Conservation (phyloP, 106 monocot genomes). For the Allium fistulosum region DNA sequence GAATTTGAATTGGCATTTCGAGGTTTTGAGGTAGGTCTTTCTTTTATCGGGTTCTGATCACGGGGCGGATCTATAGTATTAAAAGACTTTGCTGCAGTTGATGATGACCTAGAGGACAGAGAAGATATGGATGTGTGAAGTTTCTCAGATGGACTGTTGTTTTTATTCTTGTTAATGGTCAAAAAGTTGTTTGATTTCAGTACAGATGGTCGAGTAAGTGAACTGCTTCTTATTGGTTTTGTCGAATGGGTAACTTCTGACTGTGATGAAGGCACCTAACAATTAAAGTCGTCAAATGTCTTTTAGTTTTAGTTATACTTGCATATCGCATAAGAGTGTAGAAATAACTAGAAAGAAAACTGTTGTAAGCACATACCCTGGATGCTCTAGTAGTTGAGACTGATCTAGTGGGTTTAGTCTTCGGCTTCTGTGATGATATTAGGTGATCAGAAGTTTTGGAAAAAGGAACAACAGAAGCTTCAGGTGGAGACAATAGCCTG, state of each 20-base stretch:
- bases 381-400: slow-evolving; percentile 38
- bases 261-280: slow-evolving; percentile 36
- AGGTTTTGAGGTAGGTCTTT: background rate
- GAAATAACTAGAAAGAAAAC: background rate
- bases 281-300: background rate
- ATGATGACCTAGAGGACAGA: slow-evolving; percentile 57
- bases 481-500: slow-evolving; percentile 74
- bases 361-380: slow-evolving; percentile 25
- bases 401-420: slow-evolving; percentile 26
- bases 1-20: background rate
- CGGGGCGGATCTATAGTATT: background rate
- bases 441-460: slow-evolving; percentile 20
- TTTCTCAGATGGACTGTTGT: slow-evolving; percentile 33
- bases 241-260: slow-evolving; percentile 25
- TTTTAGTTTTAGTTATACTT: background rate
- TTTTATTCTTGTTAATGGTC: slow-evolving; percentile 21
- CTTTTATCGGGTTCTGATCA: background rate
- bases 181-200: slow-evolving; percentile 11
- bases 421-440: slow-evolving; percentile 12
- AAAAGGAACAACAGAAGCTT: slow-evolving; percentile 33
- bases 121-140: slow-evolving; percentile 11
- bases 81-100: background rate
- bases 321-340: background rate
- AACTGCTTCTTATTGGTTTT: slow-evolving; percentile 47
- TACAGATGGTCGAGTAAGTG: slow-evolving; percentile 39